These are phyloP conservation scores for Ascochyta rabiei DNA, from an alignment of 2,329 filamentous ascomycete species.

Conservation along the genomic window DNA sequence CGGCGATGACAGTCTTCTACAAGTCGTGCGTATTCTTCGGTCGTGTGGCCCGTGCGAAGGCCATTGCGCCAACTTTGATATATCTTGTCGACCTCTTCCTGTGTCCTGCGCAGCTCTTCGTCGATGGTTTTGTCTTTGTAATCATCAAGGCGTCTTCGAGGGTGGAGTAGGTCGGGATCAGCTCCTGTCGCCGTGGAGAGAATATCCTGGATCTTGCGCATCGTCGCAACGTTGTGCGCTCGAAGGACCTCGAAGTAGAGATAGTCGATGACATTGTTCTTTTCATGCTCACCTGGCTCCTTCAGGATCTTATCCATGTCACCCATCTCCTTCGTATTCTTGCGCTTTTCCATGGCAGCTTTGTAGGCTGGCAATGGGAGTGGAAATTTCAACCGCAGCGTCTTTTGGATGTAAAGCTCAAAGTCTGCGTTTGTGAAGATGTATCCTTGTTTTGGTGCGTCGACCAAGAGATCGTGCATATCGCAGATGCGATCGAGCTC, in stretches of 20 bases:
- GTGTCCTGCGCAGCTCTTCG: constrained; percentile 16
- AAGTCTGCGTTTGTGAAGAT: constrained; percentile 56
- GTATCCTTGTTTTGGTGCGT: constrained; percentile 55
- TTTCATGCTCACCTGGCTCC: constrained; percentile 29
- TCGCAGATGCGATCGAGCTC: constrained; percentile 40
- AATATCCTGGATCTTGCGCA: constrained; percentile 29
- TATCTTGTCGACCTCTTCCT: constrained; percentile 2
- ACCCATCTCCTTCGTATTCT: constrained; percentile 19
- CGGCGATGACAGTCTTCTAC: constrained; percentile 26
- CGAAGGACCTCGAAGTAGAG: constrained; percentile 63
- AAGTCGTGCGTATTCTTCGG: constrained; percentile 17
- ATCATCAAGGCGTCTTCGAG: constrained; percentile 2
- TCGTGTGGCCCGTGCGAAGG: constrained; percentile 1
- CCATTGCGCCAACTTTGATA: constrained; percentile 13
- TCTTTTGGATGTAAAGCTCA: constrained; percentile 58
- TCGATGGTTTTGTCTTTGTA: constrained; percentile 11
- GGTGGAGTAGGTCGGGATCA: constrained; percentile 28
- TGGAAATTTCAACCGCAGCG: constrained; percentile 60
- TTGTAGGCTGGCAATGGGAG: constrained; percentile 53
- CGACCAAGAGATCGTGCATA: constrained; percentile 55
- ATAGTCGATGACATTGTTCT: constrained; percentile 65
- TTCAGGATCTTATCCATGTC: constrained; percentile 24
- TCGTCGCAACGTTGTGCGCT: constrained; percentile 42
- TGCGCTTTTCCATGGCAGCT: constrained; percentile 35
- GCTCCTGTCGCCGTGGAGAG: constrained; percentile 27